phyloP scores from a whole-genome alignment of 1,139 yeast genomes.

The Williopsis jadinii region DNA sequence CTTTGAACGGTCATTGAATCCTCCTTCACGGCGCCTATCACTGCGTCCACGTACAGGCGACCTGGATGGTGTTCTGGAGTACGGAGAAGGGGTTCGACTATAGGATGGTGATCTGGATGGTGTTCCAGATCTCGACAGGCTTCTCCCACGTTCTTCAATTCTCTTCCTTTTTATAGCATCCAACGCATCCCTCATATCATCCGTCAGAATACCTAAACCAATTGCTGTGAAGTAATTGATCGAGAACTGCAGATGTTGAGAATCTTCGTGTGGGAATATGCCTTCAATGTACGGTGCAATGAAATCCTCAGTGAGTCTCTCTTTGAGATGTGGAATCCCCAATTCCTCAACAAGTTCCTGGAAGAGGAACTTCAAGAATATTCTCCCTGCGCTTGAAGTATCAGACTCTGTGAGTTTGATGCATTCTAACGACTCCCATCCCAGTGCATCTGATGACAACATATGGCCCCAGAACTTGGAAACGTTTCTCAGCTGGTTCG shows the following conservation, averaged over 20 bases:
- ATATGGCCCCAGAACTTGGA: constrained; percentile 87
- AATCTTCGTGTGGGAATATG: constrained; percentile 34
- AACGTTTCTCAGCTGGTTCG: constrained; percentile 67
- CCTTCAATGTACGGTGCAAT: constrained; percentile 42
- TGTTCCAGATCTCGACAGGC: constrained; percentile 9
- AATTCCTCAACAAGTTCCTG: constrained; percentile 76
- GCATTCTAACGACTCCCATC: constrained; percentile 49
- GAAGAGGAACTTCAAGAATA: constrained; percentile 73
- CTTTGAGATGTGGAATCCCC: constrained; percentile 47
- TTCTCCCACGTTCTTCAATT: constrained; percentile 18
- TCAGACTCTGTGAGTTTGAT: constrained; percentile 62
- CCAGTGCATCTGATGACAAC: constrained; percentile 62
- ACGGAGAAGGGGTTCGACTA: constrained; percentile 7
- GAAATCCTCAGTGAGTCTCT: constrained; percentile 44
- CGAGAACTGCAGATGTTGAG: constrained; percentile 66
- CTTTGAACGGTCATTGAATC: neutral
- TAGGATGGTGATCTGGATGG: constrained; percentile 12
- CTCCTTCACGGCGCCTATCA: no score
- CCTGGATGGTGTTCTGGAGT: constrained; percentile 7
- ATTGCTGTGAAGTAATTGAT: constrained; percentile 92
- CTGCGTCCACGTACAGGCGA: constrained; percentile 2
- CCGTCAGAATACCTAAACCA: constrained; percentile 80
- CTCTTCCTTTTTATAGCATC: constrained; percentile 17
- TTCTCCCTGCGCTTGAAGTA: constrained; percentile 75
- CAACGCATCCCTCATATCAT: constrained; percentile 58